Evolutionary conservation across 2,329 filamentous ascomycete genomes (phyloP), one percentile per base, ranked within the genome.

Genomic region (Colletotrichum sp.): DNA sequence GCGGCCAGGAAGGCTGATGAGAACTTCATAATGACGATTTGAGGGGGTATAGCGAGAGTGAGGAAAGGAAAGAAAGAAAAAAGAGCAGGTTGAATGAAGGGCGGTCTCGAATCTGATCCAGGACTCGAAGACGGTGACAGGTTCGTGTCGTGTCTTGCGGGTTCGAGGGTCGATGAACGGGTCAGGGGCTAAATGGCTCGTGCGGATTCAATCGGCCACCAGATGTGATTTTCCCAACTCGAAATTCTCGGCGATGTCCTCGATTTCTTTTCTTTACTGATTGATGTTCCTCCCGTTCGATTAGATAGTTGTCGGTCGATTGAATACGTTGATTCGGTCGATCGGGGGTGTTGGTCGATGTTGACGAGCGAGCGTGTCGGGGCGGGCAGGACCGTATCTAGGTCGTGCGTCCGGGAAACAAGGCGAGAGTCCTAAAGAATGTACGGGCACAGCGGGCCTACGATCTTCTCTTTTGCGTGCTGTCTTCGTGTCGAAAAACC

Each of bases 351-450:
- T 55, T 22, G 29, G 15, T 32, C 25, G 22, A 15, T 32, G 16
- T 30, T 39, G 72, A 30, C 71, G 73, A 75, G 75, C 71, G 75
- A 77, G 75, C 63, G 66, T 71, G 59, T 74, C 74, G 71, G 65
- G 30, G 32, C 32, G 36, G 62, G 62, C 34, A 71, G 36, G 62
- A 66, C 36, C 49, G 61, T 69, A 49, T 36, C 61, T 30, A 59
- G 59, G 59, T 76, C 70, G 74, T 76, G 64, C 74, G 74, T 73
- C 55, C 64, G 59, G 59, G 34, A 75, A 77, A 67, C 25, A 61
- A 57, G 44, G 66, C 71, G 75, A 63, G 52, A 67, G 62, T 77
- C 61, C 71, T 70, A 77, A 77, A 44, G 75, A 77, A 71, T 63
- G 75, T 75, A 44, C 19, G 70, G 74, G 74, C 74, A 65, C 74